Evolutionary conservation across 164 flowering plant species (phyloP).

Genomic region (Hamamelis virginiana): DNA sequence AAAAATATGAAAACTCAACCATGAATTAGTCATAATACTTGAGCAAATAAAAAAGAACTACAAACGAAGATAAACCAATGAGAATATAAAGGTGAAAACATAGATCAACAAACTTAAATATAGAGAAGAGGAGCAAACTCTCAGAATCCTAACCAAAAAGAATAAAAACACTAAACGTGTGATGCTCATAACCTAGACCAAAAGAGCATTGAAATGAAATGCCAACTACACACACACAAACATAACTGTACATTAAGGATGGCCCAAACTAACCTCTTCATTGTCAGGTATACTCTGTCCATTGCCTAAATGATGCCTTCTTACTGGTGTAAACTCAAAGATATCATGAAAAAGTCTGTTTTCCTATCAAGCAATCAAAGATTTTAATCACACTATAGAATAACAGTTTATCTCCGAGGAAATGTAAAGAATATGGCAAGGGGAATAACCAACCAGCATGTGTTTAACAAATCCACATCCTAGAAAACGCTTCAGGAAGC

Average conservation of each 20-base stretch:
- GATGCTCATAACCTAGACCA: no score
- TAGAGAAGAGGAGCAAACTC: no score
- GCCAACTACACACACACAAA: no score
- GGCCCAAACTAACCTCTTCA: constrained; percentile 11
- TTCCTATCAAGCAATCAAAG: constrained; percentile 5
- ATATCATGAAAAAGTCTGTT: constrained; percentile 15
- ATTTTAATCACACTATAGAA: neutral
- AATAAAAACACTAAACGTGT: no score
- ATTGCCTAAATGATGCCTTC: neutral
- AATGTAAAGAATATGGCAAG: neutral
- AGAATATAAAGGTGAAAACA: no score
- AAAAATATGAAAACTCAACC: no score
- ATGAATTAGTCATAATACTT: no score
- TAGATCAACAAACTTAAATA: no score
- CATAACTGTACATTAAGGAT: neutral
- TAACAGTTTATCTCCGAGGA: neutral
- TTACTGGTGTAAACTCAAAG: constrained; percentile 14
- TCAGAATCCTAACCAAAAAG: no score
- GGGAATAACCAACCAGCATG: constrained; percentile 19
- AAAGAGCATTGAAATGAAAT: no score
- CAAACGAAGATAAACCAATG: no score
- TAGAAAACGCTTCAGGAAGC: constrained; percentile 20
- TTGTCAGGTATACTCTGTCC: neutral
- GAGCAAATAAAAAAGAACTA: no score
- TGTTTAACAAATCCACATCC: constrained; percentile 18